These are phyloP conservation scores for Fusarium tanahbumbuense DNA, from an alignment of 2,329 filamentous ascomycete genomes.

Conservation along the genomic window DNA sequence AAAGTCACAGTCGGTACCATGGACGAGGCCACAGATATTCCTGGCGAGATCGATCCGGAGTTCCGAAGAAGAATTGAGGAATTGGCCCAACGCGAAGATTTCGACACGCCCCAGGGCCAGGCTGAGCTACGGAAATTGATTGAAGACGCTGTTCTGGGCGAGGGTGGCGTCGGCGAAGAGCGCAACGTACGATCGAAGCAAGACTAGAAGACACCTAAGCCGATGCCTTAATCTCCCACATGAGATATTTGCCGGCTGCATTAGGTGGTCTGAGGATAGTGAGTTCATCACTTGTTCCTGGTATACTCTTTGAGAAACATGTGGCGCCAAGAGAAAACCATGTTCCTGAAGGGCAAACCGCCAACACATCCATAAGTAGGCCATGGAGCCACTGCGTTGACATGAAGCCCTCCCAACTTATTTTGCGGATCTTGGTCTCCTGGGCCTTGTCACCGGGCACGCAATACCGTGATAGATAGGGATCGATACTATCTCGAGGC, in stretches of 20 bases:
- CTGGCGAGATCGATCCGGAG: conserved; percentile 78
- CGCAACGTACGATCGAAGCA: conserved; percentile 73
- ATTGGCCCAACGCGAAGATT: conserved; percentile 84
- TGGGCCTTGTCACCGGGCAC: conserved; percentile 58
- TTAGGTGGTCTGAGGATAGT: conserved; percentile 65
- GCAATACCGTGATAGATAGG: conserved; percentile 75
- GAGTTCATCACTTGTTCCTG: conserved; percentile 61
- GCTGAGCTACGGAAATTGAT: conserved; percentile 81
- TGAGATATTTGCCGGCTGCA: conserved; percentile 64
- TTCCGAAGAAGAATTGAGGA: conserved; percentile 90
- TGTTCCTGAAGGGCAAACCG: conserved; percentile 55
- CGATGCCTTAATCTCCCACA: conserved; percentile 68
- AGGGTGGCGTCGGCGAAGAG: conserved; percentile 70
- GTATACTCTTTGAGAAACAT: conserved; percentile 60
- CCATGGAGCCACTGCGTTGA: conserved; percentile 63
- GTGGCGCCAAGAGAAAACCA: conserved; percentile 69
- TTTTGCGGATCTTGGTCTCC: conserved; percentile 56
- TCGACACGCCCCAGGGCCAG: conserved; percentile 84
- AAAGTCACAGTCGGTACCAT: conserved; percentile 82
- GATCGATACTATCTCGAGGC: conserved; percentile 69
- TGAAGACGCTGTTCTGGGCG: conserved; percentile 79
- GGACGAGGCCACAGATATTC: conserved; percentile 69
- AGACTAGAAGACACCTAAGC: conserved; percentile 58
- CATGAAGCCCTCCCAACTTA: conserved; percentile 71
- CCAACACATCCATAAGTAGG: conserved; percentile 60